phyloP scores from a whole-genome alignment of 176 grass and related monocot species.

The Dactylis glomerata region DNA sequence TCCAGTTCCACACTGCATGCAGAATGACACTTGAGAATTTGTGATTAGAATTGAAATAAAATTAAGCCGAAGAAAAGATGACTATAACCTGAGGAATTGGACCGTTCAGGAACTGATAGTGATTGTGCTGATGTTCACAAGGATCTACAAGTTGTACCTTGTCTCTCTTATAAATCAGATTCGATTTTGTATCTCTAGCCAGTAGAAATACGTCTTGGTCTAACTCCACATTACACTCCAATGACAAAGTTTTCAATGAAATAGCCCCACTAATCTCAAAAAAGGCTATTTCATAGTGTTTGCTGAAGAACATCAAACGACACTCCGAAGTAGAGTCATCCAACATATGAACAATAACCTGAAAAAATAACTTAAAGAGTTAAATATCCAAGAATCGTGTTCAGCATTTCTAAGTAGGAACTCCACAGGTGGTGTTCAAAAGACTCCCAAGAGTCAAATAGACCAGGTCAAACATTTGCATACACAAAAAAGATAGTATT shows the following conservation, averaged over 20 bases:
- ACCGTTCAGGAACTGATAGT: neutral
- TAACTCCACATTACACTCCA: neutral
- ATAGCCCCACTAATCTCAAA: neutral
- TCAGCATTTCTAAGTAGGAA: neutral
- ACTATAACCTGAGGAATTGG: neutral
- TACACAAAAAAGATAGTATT: neutral
- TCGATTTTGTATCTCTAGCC: neutral
- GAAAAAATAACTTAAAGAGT: neutral
- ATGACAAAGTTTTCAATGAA: neutral
- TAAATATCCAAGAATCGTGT: neutral
- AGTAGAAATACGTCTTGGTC: neutral
- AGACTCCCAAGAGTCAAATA: neutral
- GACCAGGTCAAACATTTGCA: neutral
- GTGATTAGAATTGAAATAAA: neutral
- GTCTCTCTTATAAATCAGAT: neutral
- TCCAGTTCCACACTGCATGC: neutral
- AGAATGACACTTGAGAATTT: neutral
- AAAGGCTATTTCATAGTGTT: neutral
- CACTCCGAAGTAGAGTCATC: neutral
- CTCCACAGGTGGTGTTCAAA: neutral
- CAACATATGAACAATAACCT: neutral
- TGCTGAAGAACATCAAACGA: neutral
- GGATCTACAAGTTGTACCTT: neutral
- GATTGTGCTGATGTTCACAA: neutral
- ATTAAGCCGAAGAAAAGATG: neutral